These are phyloP conservation scores for Oropetium thomaeum DNA, from an alignment of 176 grass and related monocot species.

Conservation along the genomic window DNA sequence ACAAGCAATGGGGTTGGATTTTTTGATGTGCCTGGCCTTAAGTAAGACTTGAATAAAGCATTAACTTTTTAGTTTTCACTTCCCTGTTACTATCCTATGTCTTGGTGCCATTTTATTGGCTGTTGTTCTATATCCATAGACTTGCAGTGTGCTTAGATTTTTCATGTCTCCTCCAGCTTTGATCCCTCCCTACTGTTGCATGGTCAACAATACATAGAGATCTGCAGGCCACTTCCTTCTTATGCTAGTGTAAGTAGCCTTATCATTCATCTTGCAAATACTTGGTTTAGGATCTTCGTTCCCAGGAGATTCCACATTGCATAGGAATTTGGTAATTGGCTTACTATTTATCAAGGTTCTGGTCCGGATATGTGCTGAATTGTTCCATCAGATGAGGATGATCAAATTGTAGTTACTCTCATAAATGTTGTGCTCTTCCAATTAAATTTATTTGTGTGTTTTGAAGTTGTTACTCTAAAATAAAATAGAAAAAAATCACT, in stretches of 20 bases:
- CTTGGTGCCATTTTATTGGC: neutral
- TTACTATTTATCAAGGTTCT: neutral
- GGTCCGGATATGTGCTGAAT: neutral
- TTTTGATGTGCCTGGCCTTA: slow-evolving; percentile 69
- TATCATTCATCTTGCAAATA: neutral
- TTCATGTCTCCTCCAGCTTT: slow-evolving; percentile 58
- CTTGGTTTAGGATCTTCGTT: neutral
- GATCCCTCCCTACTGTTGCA: slow-evolving; percentile 82
- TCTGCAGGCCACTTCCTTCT: slow-evolving; percentile 70
- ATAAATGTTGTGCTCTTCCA: neutral
- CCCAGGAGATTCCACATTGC: slow-evolving; percentile 9
- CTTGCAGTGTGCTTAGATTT: neutral
- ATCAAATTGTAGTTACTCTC: neutral
- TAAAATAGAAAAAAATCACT: neutral
- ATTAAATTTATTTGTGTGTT: neutral
- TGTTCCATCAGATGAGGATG: neutral
- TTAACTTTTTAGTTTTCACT: neutral
- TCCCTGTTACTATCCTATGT: neutral
- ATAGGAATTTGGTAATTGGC: neutral
- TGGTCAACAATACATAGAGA: slow-evolving; percentile 97
- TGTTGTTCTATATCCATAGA: neutral
- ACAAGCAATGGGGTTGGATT: slow-evolving; percentile 52
- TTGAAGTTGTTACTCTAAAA: neutral
- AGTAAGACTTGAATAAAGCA: slow-evolving; percentile 53
- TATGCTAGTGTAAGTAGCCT: slow-evolving; percentile 51